These are phyloP conservation scores for Cladosporium velox DNA, from an alignment of 2,329 filamentous ascomycete species.

Conservation along the genomic window DNA sequence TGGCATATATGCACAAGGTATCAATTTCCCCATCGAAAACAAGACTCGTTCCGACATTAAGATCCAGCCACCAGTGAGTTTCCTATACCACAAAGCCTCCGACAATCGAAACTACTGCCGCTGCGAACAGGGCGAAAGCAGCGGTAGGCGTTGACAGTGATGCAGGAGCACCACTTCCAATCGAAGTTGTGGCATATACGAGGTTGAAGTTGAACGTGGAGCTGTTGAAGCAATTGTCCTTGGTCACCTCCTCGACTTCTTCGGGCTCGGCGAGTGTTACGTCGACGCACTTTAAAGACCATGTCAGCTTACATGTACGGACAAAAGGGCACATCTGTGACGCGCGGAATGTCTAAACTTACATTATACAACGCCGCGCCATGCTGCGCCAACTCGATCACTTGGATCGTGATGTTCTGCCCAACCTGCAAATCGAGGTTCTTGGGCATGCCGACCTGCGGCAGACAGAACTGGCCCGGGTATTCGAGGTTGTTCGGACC, in stretches of 20 bases:
- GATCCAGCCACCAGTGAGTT: background rate
- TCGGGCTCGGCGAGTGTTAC: slow-evolving; percentile 84
- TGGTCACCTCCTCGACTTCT: slow-evolving; percentile 74
- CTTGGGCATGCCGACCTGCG: slow-evolving; percentile 80
- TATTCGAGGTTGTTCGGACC: slow-evolving; percentile 84
- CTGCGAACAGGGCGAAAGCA: background rate
- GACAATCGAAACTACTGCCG: background rate
- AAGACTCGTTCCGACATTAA: background rate
- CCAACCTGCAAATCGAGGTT: slow-evolving; percentile 72
- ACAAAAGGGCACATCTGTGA: background rate
- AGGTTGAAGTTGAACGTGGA: slow-evolving; percentile 69
- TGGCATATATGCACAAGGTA: slow-evolving; percentile 15
- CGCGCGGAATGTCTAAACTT: slow-evolving; percentile 40
- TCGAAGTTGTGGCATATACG: background rate
- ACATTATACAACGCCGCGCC: slow-evolving; percentile 82
- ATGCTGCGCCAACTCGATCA: slow-evolving; percentile 80
- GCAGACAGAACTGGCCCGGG: slow-evolving; percentile 77
- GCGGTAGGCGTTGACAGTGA: background rate
- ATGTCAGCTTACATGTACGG: background rate
- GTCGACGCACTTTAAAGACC: slow-evolving; percentile 73
- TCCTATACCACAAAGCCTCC: background rate
- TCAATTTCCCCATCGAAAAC: background rate
- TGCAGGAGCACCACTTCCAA: background rate
- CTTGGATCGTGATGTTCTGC: slow-evolving; percentile 87
- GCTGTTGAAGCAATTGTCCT: slow-evolving; percentile 86